These are phyloP conservation scores for Cenococcum geophilum DNA, from an alignment of 495 filamentous ascomycete genomes.

Conservation along the genomic window DNA sequence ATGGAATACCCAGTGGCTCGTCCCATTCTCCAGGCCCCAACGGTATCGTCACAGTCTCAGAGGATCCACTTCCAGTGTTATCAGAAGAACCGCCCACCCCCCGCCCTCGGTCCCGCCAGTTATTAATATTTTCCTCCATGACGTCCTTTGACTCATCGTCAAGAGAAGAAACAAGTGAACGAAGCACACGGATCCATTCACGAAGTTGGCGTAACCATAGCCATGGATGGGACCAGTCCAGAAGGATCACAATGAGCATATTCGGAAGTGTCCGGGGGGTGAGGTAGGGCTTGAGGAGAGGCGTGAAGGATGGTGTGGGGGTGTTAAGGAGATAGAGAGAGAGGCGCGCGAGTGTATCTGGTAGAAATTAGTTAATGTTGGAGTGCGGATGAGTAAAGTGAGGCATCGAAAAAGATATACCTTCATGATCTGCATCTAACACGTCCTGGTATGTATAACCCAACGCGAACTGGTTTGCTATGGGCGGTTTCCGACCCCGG, in stretches of 20 bases:
- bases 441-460: conserved; percentile 97
- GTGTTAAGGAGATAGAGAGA: conserved; percentile 83
- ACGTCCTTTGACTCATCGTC: conserved; percentile 70
- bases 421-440: conserved; percentile 89
- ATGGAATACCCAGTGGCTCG: conserved; percentile 77
- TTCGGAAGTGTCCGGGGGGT: conserved; percentile 81
- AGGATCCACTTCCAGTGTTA: conserved; percentile 13
- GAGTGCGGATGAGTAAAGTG: conserved; percentile 2
- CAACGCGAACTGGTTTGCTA: conserved; percentile 88
- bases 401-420: conserved; percentile 39
- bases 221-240: conserved; percentile 93
- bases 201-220: conserved; percentile 80
- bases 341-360: conserved; percentile 85
- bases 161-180: conserved; percentile 65
- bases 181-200: conserved; percentile 79
- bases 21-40: conserved; percentile 92
- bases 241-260: conserved; percentile 77
- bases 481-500: conserved; percentile 56
- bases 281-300: conserved; percentile 76
- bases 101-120: conserved; percentile 54
- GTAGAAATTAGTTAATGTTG: neutral
- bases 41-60: conserved; percentile 60
- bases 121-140: conserved; percentile 75
- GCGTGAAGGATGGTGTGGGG: conserved; percentile 74
- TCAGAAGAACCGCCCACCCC: conserved; percentile 16